These are phyloP conservation scores for Claviceps digitariae DNA, from an alignment of 2,329 filamentous ascomycete genomes.

Conservation along the genomic window DNA sequence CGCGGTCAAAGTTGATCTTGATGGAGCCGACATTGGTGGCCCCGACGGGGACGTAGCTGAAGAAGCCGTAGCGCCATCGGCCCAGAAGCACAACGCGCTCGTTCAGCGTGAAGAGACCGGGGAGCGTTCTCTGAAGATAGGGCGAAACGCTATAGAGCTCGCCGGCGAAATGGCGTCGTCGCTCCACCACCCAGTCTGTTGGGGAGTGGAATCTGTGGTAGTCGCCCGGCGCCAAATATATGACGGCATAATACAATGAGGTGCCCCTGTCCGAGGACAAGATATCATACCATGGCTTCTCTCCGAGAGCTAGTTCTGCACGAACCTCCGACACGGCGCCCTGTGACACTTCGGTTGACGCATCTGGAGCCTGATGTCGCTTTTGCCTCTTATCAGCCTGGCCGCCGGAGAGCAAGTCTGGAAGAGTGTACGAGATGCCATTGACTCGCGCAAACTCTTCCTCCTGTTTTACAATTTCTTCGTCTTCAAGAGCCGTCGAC, in stretches of 20 bases:
- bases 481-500: constrained; percentile 32
- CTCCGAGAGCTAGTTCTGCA: constrained; percentile 66
- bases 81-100: constrained; percentile 89
- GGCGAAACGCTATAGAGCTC: constrained; percentile 92
- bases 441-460: constrained; percentile 92
- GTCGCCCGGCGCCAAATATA: constrained; percentile 93
- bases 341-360: constrained; percentile 49
- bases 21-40: constrained; percentile 97
- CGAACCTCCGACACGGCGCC: constrained; percentile 72
- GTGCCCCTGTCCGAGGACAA: constrained; percentile 49
- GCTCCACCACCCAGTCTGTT: constrained; percentile 87
- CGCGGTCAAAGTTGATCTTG: constrained; percentile 90
- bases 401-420: constrained; percentile 83
- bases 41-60: constrained; percentile 87
- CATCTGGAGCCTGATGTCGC: constrained; percentile 50
- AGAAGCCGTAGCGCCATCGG: constrained; percentile 94
- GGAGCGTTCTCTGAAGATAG: constrained; percentile 83
- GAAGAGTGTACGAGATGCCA: constrained; percentile 88
- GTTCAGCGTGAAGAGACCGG: constrained; percentile 91
- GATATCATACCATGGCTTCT: constrained; percentile 57
- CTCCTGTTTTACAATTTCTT: constrained; percentile 61
- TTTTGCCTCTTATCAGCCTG: constrained; percentile 29
- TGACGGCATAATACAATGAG: constrained; percentile 80
- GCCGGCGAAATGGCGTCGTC: constrained; percentile 90
- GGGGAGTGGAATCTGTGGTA: constrained; percentile 98